Percentiles rank a stretch among this genome's conserved stretches.
phyloP scores from a whole-genome alignment of 176 grass and related monocot species.

The Triticum monococcum region DNA sequence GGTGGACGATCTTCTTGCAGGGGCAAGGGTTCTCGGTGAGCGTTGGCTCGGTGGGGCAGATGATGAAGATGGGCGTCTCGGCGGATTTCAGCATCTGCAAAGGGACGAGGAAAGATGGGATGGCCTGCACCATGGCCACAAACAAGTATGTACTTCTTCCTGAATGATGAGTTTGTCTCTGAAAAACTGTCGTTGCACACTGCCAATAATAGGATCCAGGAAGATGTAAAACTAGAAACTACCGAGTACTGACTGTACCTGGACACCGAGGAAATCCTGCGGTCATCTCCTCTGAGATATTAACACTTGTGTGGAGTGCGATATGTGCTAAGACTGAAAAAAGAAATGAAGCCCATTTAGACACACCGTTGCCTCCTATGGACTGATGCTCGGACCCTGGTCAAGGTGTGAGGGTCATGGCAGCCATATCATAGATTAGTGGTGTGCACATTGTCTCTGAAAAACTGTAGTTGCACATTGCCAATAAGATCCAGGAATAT shows the following conservation, averaged over 20 bases:
- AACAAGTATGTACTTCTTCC: conserved; percentile 56
- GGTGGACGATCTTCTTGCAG: conserved; percentile 37
- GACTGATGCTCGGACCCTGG: not conserved
- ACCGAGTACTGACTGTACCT: not conserved
- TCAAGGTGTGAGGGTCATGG: not conserved
- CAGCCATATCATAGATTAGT: not conserved
- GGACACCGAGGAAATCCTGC: not conserved
- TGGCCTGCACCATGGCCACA: conserved; percentile 86
- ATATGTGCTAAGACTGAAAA: not conserved
- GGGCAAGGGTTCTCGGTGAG: conserved; percentile 81
- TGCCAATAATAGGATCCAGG: not conserved
- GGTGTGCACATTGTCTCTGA: not conserved
- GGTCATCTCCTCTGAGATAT: not conserved
- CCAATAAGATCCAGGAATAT: not conserved
- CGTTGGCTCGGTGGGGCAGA: conserved; percentile 65
- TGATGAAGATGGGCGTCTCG: conserved; percentile 78
- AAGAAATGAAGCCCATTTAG: not conserved
- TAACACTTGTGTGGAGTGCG: not conserved
- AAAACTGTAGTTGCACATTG: not conserved
- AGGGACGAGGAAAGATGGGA: conserved; percentile 92
- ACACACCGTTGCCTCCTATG: not conserved
- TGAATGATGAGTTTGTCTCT: conserved; percentile 9
- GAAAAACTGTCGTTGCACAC: not conserved
- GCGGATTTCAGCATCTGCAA: conserved; percentile 77
- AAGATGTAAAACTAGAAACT: not conserved